Evolutionary conservation across 2,329 filamentous ascomycete species (phyloP).

Genomic region (Alternaria brassicicola): DNA sequence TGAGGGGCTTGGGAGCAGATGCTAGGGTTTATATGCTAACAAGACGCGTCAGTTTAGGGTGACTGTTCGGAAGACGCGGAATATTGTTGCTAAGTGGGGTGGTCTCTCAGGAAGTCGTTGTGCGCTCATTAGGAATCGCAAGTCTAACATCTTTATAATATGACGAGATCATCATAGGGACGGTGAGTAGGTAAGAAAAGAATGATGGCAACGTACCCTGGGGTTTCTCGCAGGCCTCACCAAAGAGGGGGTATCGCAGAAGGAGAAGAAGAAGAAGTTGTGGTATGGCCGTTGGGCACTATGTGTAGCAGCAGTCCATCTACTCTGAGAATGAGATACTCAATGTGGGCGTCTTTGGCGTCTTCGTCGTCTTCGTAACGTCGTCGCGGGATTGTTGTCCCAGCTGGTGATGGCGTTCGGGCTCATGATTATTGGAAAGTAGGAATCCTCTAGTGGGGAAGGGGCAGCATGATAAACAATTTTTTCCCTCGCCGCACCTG

Average conservation of each 20-base stretch:
- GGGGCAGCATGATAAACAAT: constrained; percentile 27
- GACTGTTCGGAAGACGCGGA: constrained; percentile 18
- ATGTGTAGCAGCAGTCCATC: constrained; percentile 14
- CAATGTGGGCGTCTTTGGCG: constrained; percentile 10
- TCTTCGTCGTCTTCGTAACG: constrained; percentile 12
- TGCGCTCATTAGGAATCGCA: constrained; percentile 47
- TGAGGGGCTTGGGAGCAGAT: background rate
- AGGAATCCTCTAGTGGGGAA: constrained; percentile 28
- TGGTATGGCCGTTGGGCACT: constrained; percentile 21
- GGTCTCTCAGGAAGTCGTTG: constrained; percentile 45
- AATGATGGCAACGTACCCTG: constrained; percentile 23
- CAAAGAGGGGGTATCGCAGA: constrained; percentile 9
- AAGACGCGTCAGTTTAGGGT: constrained; percentile 31
- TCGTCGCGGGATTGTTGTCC: constrained; percentile 19
- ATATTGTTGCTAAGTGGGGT: constrained; percentile 23
- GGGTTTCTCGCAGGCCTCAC: background rate
- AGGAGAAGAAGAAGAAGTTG: background rate
- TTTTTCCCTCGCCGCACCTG: constrained; percentile 25
- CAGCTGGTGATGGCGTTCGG: constrained; percentile 22
- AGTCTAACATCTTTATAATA: constrained; percentile 50
- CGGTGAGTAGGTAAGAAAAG: background rate
- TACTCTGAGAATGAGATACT: background rate
- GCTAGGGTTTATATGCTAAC: constrained; percentile 12
- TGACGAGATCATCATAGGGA: constrained; percentile 46
- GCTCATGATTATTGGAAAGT: constrained; percentile 39